phyloP scores from a whole-genome alignment of 345 rosid genomes.

The Gossypium raimondii region DNA sequence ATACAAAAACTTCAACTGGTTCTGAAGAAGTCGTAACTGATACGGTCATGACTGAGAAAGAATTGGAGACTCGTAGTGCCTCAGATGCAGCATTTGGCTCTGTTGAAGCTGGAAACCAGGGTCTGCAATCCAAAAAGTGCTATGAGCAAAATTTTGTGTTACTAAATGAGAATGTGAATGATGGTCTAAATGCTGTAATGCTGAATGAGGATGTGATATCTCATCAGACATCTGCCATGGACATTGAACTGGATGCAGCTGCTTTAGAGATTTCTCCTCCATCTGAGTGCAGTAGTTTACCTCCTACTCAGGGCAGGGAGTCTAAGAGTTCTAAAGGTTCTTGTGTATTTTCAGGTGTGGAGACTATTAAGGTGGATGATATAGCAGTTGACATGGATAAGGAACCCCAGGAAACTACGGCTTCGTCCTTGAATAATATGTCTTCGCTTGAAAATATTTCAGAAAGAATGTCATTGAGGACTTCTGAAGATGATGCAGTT shows the following conservation, averaged over 20 bases:
- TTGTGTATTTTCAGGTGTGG: conserved; percentile 20
- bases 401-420: conserved; percentile 20
- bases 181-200: conserved; percentile 8
- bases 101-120: conserved; percentile 11
- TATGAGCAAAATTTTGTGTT: conserved; percentile 22
- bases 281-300: conserved; percentile 12
- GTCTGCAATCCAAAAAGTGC: conserved; percentile 23
- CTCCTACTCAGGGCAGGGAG: conserved; percentile 21
- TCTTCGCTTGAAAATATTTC: conserved; percentile 11
- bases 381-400: conserved; percentile 16
- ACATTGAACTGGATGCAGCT: conserved; percentile 19
- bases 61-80: conserved; percentile 11
- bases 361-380: conserved; percentile 1
- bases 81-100: conserved; percentile 5
- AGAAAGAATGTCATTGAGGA: conserved; percentile 19
- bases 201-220: conserved; percentile 17
- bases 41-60: conserved; percentile 15
- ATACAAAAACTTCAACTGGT: conserved; percentile 10
- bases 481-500: conserved; percentile 19
- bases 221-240: conserved; percentile 17
- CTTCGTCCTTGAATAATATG: neutral
- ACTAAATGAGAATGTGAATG: conserved; percentile 19
- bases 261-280: conserved; percentile 7
- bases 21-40: conserved; percentile 24
- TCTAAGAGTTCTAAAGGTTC: conserved; percentile 11